Conservation (phyloP, 2,329 filamentous ascomycete genomes). For the Penicillium fuscoglaucum region DNA sequence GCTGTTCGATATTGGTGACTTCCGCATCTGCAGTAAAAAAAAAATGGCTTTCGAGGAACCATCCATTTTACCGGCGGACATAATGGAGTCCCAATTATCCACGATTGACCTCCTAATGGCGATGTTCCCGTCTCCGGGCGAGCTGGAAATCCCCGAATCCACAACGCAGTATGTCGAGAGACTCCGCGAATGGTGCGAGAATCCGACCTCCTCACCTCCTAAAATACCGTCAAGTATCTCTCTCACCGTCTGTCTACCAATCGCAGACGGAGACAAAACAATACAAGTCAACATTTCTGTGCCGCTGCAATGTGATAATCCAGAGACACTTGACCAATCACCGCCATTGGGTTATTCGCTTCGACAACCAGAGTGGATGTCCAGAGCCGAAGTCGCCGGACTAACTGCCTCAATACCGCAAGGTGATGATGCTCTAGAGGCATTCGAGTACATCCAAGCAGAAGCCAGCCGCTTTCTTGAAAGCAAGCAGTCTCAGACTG, state of each 20-base stretch:
- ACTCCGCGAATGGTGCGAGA: slow-evolving; percentile 32
- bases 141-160: slow-evolving; percentile 46
- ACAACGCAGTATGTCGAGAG: slow-evolving; percentile 29
- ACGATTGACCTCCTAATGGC: slow-evolving; percentile 55
- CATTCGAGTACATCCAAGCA: slow-evolving; percentile 49
- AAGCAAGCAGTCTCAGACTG: slow-evolving; percentile 10
- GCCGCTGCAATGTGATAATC: slow-evolving; percentile 23
- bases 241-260: slow-evolving; percentile 28
- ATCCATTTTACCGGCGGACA: slow-evolving; percentile 42
- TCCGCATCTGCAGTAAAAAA: not conserved
- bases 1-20: not conserved
- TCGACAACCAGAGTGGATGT: slow-evolving; percentile 56
- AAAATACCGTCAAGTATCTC: slow-evolving; percentile 25
- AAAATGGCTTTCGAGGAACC: slow-evolving; percentile 18
- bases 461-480: slow-evolving; percentile 35
- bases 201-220: slow-evolving; percentile 11
- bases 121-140: slow-evolving; percentile 49
- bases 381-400: slow-evolving; percentile 47
- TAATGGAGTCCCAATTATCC: slow-evolving; percentile 51
- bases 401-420: slow-evolving; percentile 45
- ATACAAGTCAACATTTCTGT: slow-evolving; percentile 34
- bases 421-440: slow-evolving; percentile 46
- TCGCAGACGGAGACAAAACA: slow-evolving; percentile 24
- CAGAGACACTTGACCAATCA: slow-evolving; percentile 22
- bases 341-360: slow-evolving; percentile 36